Evolutionary conservation across 2,329 filamentous ascomycete genomes (phyloP).

Genomic region (Triangularia setosa): DNA sequence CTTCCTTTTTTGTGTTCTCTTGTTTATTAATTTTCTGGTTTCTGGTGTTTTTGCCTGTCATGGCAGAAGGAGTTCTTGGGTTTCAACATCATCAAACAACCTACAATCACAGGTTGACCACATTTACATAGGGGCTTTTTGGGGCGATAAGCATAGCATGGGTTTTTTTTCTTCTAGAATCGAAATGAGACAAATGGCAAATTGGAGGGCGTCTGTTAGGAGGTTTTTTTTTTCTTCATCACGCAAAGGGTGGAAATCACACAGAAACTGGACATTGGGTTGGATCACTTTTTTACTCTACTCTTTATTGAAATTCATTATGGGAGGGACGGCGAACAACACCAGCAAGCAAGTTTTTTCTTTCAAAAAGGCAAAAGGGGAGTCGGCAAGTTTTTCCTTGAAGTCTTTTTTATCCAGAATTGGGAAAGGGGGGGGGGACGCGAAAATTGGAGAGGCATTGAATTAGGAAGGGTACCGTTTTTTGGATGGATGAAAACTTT

Average conservation of each 20-base stretch:
- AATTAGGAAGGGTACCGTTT: neutral
- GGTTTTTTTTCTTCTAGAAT: neutral
- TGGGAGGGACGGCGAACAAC: neutral
- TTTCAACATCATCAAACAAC: conserved; percentile 1
- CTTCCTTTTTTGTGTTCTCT: conserved; percentile 20
- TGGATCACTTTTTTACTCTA: conserved; percentile 24
- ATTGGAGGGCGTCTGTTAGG: neutral
- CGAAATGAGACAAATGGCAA: neutral
- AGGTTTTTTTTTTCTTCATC: neutral
- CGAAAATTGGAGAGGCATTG: neutral
- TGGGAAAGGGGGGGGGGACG: conserved; percentile 1
- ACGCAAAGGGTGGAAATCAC: neutral
- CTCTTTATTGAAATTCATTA: conserved; percentile 24
- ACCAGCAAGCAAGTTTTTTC: conserved; percentile 3
- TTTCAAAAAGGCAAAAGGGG: conserved; percentile 10
- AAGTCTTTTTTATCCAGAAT: conserved; percentile 20
- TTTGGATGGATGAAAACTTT: conserved; percentile 29
- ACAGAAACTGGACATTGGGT: conserved; percentile 25
- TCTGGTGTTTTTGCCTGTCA: conserved; percentile 3
- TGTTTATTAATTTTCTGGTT: conserved; percentile 19
- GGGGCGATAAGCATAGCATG: neutral
- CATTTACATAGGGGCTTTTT: neutral
- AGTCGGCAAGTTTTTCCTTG: conserved; percentile 24
- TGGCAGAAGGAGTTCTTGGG: neutral
- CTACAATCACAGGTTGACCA: conserved; percentile 3